Conservation (phyloP, 306 rosid species). For the Oemleria cerasiformis region DNA sequence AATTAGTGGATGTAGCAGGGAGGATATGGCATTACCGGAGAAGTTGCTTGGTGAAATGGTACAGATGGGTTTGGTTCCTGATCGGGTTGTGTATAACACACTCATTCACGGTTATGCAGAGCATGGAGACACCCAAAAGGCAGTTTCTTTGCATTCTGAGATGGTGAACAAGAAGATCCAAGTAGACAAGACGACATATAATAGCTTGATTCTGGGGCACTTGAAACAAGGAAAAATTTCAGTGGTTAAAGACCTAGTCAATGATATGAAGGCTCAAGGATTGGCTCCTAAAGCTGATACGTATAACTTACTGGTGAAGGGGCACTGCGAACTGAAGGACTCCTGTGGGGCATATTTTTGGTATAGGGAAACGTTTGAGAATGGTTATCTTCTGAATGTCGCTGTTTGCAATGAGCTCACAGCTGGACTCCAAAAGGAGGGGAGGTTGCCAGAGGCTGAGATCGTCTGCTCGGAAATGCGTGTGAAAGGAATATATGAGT, state of each 20-base stretch:
- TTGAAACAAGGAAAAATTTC: constrained; percentile 47
- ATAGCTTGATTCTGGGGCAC: constrained; percentile 69
- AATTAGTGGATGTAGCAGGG: constrained; percentile 51
- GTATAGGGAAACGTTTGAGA: constrained; percentile 65
- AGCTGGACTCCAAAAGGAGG: constrained; percentile 58
- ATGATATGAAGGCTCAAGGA: constrained; percentile 71
- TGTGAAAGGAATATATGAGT: constrained; percentile 33
- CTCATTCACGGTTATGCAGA: constrained; percentile 49
- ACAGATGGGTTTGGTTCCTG: constrained; percentile 53
- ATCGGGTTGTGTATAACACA: constrained; percentile 55
- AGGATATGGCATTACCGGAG: constrained; percentile 43
- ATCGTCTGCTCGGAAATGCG: constrained; percentile 52
- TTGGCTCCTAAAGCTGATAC: constrained; percentile 67
- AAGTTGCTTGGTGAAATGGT: constrained; percentile 53
- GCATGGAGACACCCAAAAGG: constrained; percentile 55
- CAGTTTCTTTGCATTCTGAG: constrained; percentile 45
- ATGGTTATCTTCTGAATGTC: constrained; percentile 37
- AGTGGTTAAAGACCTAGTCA: constrained; percentile 50
- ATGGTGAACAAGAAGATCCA: constrained; percentile 56
- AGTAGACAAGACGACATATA: constrained; percentile 71
- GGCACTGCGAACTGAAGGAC: constrained; percentile 59
- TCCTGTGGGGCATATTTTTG: constrained; percentile 65
- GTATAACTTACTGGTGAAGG: constrained; percentile 66
- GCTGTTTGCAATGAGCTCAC: constrained; percentile 44
- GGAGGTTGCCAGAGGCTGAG: constrained; percentile 60